Conservation (phyloP, 2,329 filamentous ascomycete genomes). For the Sphaceloma murrayae region DNA sequence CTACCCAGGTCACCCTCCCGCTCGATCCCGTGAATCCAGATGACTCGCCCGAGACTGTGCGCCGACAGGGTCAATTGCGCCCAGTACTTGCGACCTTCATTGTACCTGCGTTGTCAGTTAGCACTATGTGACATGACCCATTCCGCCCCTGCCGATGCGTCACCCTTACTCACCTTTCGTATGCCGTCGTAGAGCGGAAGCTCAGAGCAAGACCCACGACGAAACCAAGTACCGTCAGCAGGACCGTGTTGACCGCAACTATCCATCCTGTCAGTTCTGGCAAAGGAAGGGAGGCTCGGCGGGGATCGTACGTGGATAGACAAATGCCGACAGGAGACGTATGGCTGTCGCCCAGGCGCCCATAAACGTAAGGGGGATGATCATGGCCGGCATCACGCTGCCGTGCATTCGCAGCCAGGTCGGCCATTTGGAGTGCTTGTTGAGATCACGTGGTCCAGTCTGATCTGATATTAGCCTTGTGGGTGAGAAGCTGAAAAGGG, state of each 20-base stretch:
- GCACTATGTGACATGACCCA: not conserved
- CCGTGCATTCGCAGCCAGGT: constrained; percentile 67
- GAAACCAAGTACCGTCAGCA: constrained; percentile 71
- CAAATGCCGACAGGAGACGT: constrained; percentile 45
- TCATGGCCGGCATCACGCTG: constrained; percentile 63
- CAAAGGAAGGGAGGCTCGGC: not conserved
- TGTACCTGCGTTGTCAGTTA: constrained; percentile 22
- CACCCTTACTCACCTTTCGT: constrained; percentile 52
- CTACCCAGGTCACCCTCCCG: constrained; percentile 48
- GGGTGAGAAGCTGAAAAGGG: not conserved
- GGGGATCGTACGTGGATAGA: constrained; percentile 27
- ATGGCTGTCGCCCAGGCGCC: constrained; percentile 57
- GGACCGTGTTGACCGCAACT: constrained; percentile 53
- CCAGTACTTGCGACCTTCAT: constrained; percentile 56
- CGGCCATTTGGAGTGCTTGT: constrained; percentile 67
- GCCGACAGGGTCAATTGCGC: constrained; percentile 45
- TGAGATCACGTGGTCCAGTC: constrained; percentile 55
- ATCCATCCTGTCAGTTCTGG: not conserved
- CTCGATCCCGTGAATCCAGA: constrained; percentile 70
- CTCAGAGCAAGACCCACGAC: constrained; percentile 70
- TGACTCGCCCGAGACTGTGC: constrained; percentile 55
- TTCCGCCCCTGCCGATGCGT: no score
- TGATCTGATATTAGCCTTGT: not conserved
- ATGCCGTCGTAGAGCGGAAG: constrained; percentile 67
- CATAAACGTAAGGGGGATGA: constrained; percentile 56